Evolutionary conservation across 805 yeast species (phyloP), one percentile per base, ranked within the genome.

Genomic region (Millerozyma miso): DNA sequence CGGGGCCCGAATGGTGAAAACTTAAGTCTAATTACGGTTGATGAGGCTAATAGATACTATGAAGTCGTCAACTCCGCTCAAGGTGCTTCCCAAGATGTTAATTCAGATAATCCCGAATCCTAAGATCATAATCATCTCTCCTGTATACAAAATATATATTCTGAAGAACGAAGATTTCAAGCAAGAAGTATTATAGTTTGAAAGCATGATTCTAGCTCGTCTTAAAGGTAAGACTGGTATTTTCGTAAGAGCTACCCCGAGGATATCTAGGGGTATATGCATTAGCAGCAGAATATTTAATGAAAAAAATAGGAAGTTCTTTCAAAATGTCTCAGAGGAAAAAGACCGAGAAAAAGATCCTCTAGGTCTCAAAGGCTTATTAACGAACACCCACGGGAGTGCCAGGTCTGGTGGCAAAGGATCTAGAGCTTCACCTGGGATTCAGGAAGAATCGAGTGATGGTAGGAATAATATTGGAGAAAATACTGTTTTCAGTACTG

Each of bases 1-100:
- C 31, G 48, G 17, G 62, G 59, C 1, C 35, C 23, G 4, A 42
- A 44, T 18, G 45, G 33, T 10, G 4, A 23, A 13, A 53, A 53
- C 38, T 39, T 55, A 20, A 37, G 34, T 7, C 29, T 50, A 5
- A 41, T 35, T 3, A 26, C 38, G 4, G 31, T 45, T 15, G 54
- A 48, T 38, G 46, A 31, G 8, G 46, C 39, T 10, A 38, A 48
- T n/a, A 47, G 54, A n/a, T 37, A 41, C 15, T 46, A 40, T 35
- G 19, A 31, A 13, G 19, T 38, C 4, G 19, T 38, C 26, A 32
- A 38, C 14, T 7, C 14, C 10, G 10, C 29, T 23, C n/a, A 19
- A 33, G 16, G 19, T 33, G 18, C 19, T 14, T 31, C 16, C 34
- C n/a, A n/a, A n/a, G 29, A 23, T 23, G 6, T 10, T 23, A 7